phyloP scores from a whole-genome alignment of 164 flowering plant genomes.

The Saururus chinensis region DNA sequence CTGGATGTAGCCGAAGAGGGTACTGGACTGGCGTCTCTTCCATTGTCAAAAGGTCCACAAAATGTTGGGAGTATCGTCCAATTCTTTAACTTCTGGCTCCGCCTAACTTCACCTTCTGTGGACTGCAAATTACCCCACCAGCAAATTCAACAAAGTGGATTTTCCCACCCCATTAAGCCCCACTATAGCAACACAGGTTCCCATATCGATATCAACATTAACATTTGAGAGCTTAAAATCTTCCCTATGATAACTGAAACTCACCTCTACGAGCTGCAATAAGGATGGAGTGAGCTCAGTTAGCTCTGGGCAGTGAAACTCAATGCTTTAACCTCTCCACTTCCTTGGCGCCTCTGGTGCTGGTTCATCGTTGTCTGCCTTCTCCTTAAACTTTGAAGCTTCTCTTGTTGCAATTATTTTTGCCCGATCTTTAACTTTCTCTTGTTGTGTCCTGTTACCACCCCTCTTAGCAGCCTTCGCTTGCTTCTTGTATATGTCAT shows the following conservation, averaged over 20 bases:
- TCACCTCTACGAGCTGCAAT: slow-evolving; percentile 65
- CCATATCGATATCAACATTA: slow-evolving; percentile 89
- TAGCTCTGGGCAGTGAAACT: neutral
- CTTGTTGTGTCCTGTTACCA: slow-evolving; percentile 55
- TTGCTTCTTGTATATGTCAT: slow-evolving; percentile 56
- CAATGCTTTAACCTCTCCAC: neutral
- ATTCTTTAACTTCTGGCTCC: slow-evolving; percentile 78
- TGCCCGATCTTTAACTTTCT: slow-evolving; percentile 30
- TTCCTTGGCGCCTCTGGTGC: slow-evolving; percentile 60
- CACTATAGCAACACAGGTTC: slow-evolving; percentile 71
- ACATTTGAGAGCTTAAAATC: slow-evolving; percentile 64
- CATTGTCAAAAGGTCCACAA: slow-evolving; percentile 71
- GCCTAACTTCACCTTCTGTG: slow-evolving; percentile 63
- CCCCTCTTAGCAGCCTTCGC: slow-evolving; percentile 66
- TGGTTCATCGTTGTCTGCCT: slow-evolving; percentile 4
- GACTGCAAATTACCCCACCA: slow-evolving; percentile 77
- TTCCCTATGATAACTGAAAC: slow-evolving; percentile 53
- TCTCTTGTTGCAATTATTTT: neutral
- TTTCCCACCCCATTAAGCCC: slow-evolving; percentile 90
- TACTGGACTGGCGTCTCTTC: slow-evolving; percentile 76
- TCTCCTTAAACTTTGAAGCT: neutral
- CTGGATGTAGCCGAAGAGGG: slow-evolving; percentile 72
- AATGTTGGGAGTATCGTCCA: slow-evolving; percentile 79
- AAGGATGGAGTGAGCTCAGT: slow-evolving; percentile 68
- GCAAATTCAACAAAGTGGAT: slow-evolving; percentile 67